phyloP scores from a whole-genome alignment of 306 rosid species.

The Inga oerstediana region DNA sequence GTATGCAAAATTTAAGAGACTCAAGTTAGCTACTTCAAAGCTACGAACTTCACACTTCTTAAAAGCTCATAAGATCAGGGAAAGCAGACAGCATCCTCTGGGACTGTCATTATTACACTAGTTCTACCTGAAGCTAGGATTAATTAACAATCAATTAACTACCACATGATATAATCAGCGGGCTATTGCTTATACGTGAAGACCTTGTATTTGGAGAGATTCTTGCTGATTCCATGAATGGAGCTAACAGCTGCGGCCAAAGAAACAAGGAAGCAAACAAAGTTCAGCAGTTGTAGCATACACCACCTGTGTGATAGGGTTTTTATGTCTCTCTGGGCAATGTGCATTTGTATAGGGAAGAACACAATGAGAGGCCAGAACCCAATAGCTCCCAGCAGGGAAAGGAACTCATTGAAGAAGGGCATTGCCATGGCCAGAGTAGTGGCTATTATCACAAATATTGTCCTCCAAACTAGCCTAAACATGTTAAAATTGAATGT shows the following conservation, averaged over 20 bases:
- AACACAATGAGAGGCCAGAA: conserved; percentile 66
- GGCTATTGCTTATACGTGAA: conserved; percentile 44
- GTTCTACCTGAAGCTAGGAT: not conserved
- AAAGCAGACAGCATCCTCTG: not conserved
- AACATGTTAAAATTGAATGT: conserved; percentile 47
- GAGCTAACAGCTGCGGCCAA: conserved; percentile 52
- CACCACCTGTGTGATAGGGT: conserved; percentile 50
- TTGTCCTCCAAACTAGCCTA: conserved; percentile 66
- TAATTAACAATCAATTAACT: not conserved
- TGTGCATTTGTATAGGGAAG: conserved; percentile 75
- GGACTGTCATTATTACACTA: not conserved
- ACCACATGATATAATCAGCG: not conserved
- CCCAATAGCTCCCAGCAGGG: conserved; percentile 68
- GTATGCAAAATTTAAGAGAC: not conserved
- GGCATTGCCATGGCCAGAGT: conserved; percentile 58
- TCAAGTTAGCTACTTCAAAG: not conserved
- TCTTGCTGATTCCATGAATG: conserved; percentile 47
- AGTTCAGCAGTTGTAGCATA: conserved; percentile 52
- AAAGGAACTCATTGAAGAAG: conserved; percentile 65
- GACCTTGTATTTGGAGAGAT: conserved; percentile 45
- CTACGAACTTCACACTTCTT: not conserved
- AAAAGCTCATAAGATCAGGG: not conserved
- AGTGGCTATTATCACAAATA: conserved; percentile 49
- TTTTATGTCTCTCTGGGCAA: conserved; percentile 47
- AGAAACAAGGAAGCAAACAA: conserved; percentile 49